Conservation (phyloP, 2,329 filamentous ascomycete genomes). For the Penicillium sp. region DNA sequence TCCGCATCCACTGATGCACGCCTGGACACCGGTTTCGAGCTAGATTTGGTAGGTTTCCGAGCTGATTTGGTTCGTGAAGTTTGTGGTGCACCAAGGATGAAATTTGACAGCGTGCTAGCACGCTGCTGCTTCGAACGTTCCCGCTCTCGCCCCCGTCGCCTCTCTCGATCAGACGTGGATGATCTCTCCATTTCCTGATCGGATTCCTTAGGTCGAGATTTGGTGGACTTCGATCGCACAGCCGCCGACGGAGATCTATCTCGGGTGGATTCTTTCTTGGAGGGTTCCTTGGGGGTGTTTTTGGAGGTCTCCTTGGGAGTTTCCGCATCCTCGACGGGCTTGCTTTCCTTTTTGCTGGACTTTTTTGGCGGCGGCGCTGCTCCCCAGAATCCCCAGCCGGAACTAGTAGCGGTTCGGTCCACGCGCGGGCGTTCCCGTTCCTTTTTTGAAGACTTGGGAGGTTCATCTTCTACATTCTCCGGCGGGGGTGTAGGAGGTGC, state of each 20-base stretch:
- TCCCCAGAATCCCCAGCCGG: constrained; percentile 75
- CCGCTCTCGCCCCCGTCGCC: constrained; percentile 46
- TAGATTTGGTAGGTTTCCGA: constrained; percentile 57
- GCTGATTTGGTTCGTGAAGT: constrained; percentile 61
- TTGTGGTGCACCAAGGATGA: constrained; percentile 66
- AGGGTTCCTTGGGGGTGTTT: constrained; percentile 14
- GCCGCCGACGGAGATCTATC: constrained; percentile 46
- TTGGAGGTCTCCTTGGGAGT: constrained; percentile 38
- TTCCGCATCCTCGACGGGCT: constrained; percentile 10
- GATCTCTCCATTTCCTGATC: constrained; percentile 62
- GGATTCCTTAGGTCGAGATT: constrained; percentile 59
- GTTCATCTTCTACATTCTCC: constrained; percentile 48
- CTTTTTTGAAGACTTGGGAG: constrained; percentile 62
- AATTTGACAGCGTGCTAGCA: constrained; percentile 56
- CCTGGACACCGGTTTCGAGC: constrained; percentile 57
- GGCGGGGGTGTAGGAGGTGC: constrained; percentile 51
- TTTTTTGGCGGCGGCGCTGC: constrained; percentile 51
- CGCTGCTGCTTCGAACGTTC: constrained; percentile 56
- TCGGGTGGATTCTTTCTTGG: constrained; percentile 26
- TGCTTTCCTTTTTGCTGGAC: constrained; percentile 51
- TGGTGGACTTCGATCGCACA: constrained; percentile 56
- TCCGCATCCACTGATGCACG: constrained; percentile 66
- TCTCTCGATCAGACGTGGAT: constrained; percentile 69
- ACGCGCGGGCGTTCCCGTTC: constrained; percentile 77
- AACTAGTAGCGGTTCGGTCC: constrained; percentile 63